Base-by-base conservation (phyloP, 2,329 filamentous ascomycete species). In the Aureobasidium uvarum region DNA sequence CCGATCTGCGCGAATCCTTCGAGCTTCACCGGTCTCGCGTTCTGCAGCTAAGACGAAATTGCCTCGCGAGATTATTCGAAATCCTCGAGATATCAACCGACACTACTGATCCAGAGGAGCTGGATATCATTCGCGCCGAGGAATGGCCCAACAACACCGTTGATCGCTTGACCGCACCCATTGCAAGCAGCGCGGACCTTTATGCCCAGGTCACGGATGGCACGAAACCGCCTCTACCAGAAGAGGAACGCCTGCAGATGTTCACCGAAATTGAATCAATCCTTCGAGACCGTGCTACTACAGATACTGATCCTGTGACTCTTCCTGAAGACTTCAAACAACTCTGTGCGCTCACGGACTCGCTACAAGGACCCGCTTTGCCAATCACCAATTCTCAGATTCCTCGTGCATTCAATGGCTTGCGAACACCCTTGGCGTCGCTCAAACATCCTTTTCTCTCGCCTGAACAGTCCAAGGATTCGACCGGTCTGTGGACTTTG, bases 291-390 rank as follows among this genome's bases (percentile, higher is more conserved):
- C 36, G 36, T n/a, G 14, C 14, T 18, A 23, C 51, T n/a, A 14
- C 18, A 14, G 36, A 55, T 3, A 18, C 33, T 18, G 20, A 41
- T 10, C 52, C 52, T 39, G 4, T 55, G n/a, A 18, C 33, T 10
- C 36, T 55, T 25, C 52, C 52, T 18, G 52, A 55, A 16, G 52
- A 55, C 23, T 41, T 41, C 52, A 55, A 55, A 18, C 52, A 55
- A 25, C 36, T 55, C 8, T 55, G 52, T 7, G 52, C 36, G 18
- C 52, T 55, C 2, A 55, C 52, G 16, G 31, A 55, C 31, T 25
- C n/a, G 52, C 25, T 58, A 6, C 1, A 33, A n/a, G 54, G 54
- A 45, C 54, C 54, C 13, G 54, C 20, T n/a, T 16, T 58, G 10
- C 39, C 39, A 20, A n/a, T n/a, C 23, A 58, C 39, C n/a, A 33